phyloP scores from a whole-genome alignment of 2,329 filamentous ascomycete species.

The Paraphaeosphaeria sporulosa region DNA sequence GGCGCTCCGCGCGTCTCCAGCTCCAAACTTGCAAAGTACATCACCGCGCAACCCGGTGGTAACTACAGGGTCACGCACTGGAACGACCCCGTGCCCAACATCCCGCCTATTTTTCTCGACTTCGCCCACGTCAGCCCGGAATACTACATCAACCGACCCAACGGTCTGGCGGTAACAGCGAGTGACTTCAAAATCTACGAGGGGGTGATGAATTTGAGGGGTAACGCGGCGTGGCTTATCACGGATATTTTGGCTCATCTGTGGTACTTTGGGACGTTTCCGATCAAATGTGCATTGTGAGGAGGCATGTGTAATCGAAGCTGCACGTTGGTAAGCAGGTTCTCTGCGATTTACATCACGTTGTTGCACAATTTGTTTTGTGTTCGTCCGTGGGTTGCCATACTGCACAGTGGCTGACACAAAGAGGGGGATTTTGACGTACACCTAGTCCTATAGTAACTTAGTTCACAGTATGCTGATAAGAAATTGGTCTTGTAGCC shows the following conservation, averaged over 20 bases:
- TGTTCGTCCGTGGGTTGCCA: too few species aligned
- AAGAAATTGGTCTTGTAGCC: too few species aligned
- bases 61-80: constrained; percentile 73
- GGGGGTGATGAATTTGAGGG: constrained; percentile 33
- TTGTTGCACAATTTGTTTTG: too few species aligned
- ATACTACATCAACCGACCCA: constrained; percentile 59
- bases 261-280: constrained; percentile 47
- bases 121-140: constrained; percentile 75
- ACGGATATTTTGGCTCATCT: constrained; percentile 43
- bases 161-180: constrained; percentile 24
- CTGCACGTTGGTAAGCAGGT: too few species aligned
- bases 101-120: constrained; percentile 67
- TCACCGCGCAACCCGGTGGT: constrained; percentile 60
- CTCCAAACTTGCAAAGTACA: constrained; percentile 61
- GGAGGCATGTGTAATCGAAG: too few species aligned
- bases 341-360: too few species aligned
- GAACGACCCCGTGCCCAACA: constrained; percentile 71
- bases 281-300: constrained; percentile 2
- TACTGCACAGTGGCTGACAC: too few species aligned
- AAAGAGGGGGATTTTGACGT: too few species aligned
- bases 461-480: too few species aligned
- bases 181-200: constrained; percentile 34
- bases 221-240: constrained; percentile 40
- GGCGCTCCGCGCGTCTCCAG: constrained; percentile 75
- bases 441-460: too few species aligned